phyloP scores from a whole-genome alignment of 352 stramenopile genomes.

The Phytophthora citrophthora region DNA sequence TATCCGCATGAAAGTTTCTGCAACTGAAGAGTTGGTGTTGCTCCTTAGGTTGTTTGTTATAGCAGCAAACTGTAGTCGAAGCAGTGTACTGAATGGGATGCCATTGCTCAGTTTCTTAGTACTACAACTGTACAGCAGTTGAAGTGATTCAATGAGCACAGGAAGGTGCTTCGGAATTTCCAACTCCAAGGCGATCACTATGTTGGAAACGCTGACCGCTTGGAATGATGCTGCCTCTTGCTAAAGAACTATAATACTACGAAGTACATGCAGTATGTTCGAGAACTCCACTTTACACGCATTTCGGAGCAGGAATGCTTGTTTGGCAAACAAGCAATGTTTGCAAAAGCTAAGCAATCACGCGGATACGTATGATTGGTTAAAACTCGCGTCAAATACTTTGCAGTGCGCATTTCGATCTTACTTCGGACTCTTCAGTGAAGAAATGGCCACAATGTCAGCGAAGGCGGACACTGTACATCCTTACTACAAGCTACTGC shows the following conservation, averaged over 20 bases:
- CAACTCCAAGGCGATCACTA: too few relatives aligned
- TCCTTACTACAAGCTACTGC: constrained; percentile 65
- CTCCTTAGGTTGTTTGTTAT: too few relatives aligned
- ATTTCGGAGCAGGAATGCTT: constrained; percentile 15
- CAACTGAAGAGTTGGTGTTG: too few relatives aligned
- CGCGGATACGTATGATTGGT: constrained; percentile 9
- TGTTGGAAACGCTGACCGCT: too few relatives aligned
- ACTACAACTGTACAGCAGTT: too few relatives aligned
- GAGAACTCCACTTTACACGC: not conserved
- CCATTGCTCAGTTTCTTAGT: too few relatives aligned
- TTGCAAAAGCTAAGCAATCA: constrained; percentile 3
- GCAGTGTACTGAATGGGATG: too few relatives aligned
- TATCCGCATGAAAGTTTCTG: too few relatives aligned
- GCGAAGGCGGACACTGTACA: constrained; percentile 28
- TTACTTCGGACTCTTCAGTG: too few relatives aligned
- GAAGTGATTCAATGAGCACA: too few relatives aligned
- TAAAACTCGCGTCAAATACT: constrained; percentile 11
- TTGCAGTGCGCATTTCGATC: constrained; percentile 8
- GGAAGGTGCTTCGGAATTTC: too few relatives aligned
- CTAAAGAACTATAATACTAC: not conserved
- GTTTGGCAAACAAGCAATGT: not conserved
- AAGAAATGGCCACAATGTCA: constrained; percentile 4
- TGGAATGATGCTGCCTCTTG: not conserved
- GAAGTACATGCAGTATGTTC: not conserved
- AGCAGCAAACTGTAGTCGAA: too few relatives aligned